phyloP scores from a whole-genome alignment of 164 flowering plant species.

The Houttuynia cordata region DNA sequence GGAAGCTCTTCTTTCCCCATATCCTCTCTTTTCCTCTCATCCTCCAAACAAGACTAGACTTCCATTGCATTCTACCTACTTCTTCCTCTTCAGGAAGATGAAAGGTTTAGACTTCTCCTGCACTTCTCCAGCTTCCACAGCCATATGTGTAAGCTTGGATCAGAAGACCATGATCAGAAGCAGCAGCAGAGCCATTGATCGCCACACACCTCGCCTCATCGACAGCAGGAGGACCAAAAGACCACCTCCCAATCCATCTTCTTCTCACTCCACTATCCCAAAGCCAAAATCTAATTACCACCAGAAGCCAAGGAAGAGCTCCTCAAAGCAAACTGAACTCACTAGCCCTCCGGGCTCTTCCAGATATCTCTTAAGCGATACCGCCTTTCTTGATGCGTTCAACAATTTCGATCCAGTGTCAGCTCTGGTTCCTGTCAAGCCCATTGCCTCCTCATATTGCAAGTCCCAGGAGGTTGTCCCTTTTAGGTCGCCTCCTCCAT shows the following conservation, averaged over 20 bases:
- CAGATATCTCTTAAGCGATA: constrained; percentile 40
- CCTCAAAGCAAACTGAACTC: constrained; percentile 23
- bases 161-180: constrained; percentile 37
- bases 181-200: constrained; percentile 20
- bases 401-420: constrained; percentile 17
- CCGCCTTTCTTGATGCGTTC: constrained; percentile 23
- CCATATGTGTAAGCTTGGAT: constrained; percentile 53
- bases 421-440: constrained; percentile 21
- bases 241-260: constrained; percentile 8
- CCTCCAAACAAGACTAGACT: neutral
- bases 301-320: constrained; percentile 25
- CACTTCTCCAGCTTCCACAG: constrained; percentile 73
- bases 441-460: neutral
- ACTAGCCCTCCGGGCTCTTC: constrained; percentile 36
- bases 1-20: constrained; percentile 8
- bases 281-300: constrained; percentile 27
- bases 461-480: constrained; percentile 17
- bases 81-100: constrained; percentile 21
- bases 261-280: constrained; percentile 32
- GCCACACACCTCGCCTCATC: constrained; percentile 18
- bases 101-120: constrained; percentile 61
- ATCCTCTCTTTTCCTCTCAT: constrained; percentile 1
- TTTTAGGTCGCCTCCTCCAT: constrained; percentile 26
- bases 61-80: neutral
- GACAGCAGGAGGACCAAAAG: constrained; percentile 7